These are phyloP conservation scores for Cornus controversa DNA, from an alignment of 148 eudicot species.

Conservation along the genomic window DNA sequence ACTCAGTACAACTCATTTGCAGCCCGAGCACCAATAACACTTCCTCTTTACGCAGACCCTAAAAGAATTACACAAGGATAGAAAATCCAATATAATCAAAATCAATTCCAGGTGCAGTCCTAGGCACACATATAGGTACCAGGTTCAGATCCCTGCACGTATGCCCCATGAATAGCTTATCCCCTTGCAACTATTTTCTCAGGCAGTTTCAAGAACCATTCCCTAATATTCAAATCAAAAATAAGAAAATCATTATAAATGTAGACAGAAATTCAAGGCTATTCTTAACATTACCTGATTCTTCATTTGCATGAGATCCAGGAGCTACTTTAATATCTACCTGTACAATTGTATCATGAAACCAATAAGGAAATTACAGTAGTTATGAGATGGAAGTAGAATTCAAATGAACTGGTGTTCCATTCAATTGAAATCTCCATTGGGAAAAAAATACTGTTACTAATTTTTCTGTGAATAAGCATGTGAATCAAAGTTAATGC, in stretches of 20 bases:
- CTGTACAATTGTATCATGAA: constrained; percentile 30
- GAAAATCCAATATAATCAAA: not conserved
- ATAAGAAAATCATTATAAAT: not conserved
- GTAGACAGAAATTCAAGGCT: not conserved
- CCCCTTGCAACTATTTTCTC: not conserved
- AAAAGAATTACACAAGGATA: constrained; percentile 4
- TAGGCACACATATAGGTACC: not conserved
- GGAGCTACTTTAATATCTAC: constrained; percentile 91
- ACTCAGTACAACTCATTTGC: too few species aligned
- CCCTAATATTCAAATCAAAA: not conserved
- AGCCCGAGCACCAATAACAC: too few species aligned
- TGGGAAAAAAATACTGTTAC: not conserved
- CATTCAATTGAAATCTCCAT: not conserved
- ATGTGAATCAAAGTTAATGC: not conserved
- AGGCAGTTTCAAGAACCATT: not conserved
- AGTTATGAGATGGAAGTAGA: not conserved
- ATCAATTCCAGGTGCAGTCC: not conserved
- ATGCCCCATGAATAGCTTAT: not conserved
- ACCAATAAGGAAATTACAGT: not conserved
- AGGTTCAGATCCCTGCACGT: not conserved
- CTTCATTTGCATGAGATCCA: constrained; percentile 93
- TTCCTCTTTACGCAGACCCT: not conserved
- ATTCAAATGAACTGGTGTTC: not conserved
- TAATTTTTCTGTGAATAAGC: not conserved
- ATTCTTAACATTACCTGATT: constrained; percentile 52